Evolutionary conservation across 148 eudicot species (phyloP).

Genomic region (Rhododendron ovatum): DNA sequence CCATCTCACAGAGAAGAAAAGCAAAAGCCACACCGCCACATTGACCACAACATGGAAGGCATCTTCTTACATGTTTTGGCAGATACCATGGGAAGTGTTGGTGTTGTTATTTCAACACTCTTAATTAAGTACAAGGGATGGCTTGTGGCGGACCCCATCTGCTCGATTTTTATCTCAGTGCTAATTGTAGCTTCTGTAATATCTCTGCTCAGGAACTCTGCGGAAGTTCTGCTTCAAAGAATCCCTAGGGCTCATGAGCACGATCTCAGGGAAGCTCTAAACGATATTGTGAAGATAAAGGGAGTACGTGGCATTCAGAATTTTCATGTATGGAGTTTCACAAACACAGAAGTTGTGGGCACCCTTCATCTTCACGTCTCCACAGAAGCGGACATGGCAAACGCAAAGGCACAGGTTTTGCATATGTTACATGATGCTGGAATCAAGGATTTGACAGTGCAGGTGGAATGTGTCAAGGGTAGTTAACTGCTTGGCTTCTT

Average conservation of each 20-base stretch:
- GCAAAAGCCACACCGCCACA: constrained; percentile 43
- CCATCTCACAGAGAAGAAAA: constrained; percentile 4
- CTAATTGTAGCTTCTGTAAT: constrained; percentile 85
- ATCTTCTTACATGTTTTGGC: constrained; percentile 96
- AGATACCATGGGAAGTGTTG: constrained; percentile 97
- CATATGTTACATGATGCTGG: constrained; percentile 58
- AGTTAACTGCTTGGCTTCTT: background rate
- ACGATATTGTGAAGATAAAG: constrained; percentile 54
- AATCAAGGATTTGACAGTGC: constrained; percentile 78
- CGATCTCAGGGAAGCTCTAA: constrained; percentile 57
- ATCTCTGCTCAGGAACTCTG: constrained; percentile 85
- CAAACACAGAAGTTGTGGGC: constrained; percentile 74
- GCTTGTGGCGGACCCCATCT: constrained; percentile 93
- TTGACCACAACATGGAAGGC: constrained; percentile 99
- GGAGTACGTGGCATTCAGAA: constrained; percentile 73
- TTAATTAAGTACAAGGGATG: constrained; percentile 89
- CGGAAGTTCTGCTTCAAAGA: constrained; percentile 83
- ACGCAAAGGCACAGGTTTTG: constrained; percentile 46
- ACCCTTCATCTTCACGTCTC: constrained; percentile 79
- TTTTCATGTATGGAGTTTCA: constrained; percentile 86
- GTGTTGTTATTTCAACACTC: constrained; percentile 88
- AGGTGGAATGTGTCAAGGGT: constrained; percentile 60
- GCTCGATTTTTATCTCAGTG: constrained; percentile 88
- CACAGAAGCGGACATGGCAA: constrained; percentile 47
- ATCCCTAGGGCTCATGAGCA: constrained; percentile 75